Percentiles rank a stretch among this genome's conserved stretches.
These are phyloP conservation scores for Flaveria sonorensis DNA, from an alignment of 129 eudicot species.

Conservation along the genomic window DNA sequence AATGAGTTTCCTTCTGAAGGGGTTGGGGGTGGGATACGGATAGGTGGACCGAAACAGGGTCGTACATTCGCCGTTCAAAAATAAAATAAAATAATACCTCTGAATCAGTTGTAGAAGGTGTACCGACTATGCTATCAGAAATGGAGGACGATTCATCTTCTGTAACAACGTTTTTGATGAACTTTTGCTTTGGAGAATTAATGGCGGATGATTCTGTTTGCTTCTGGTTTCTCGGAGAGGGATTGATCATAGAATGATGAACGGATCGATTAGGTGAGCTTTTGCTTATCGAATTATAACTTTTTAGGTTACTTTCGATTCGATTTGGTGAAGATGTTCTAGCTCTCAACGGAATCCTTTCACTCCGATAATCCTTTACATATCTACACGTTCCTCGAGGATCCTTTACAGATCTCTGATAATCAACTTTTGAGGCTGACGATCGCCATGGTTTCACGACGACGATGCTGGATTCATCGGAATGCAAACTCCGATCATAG, in stretches of 20 bases:
- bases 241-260: slow-evolving; percentile 32
- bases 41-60: too few relatives aligned
- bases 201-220: slow-evolving; percentile 35
- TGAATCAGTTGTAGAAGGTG: slow-evolving; percentile 46
- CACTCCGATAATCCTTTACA: slow-evolving; percentile 33
- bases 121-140: neutral
- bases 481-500: slow-evolving; percentile 39
- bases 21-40: too few relatives aligned
- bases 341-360: slow-evolving; percentile 41
- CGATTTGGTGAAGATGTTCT: slow-evolving; percentile 49
- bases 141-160: slow-evolving; percentile 75
- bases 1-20: too few relatives aligned
- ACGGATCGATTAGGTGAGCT: slow-evolving; percentile 9
- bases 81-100: too few relatives aligned
- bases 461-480: slow-evolving; percentile 56
- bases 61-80: too few relatives aligned
- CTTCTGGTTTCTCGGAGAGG: slow-evolving; percentile 49
- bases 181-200: slow-evolving; percentile 36
- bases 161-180: slow-evolving; percentile 20
- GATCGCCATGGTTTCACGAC: slow-evolving; percentile 48
- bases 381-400: slow-evolving; percentile 30
- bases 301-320: slow-evolving; percentile 46
- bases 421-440: slow-evolving; percentile 23
- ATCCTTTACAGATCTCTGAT: slow-evolving; percentile 22
- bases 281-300: slow-evolving; percentile 48